Base-by-base conservation (phyloP, 495 filamentous ascomycete species). In the Penicilliopsis zonata region DNA sequence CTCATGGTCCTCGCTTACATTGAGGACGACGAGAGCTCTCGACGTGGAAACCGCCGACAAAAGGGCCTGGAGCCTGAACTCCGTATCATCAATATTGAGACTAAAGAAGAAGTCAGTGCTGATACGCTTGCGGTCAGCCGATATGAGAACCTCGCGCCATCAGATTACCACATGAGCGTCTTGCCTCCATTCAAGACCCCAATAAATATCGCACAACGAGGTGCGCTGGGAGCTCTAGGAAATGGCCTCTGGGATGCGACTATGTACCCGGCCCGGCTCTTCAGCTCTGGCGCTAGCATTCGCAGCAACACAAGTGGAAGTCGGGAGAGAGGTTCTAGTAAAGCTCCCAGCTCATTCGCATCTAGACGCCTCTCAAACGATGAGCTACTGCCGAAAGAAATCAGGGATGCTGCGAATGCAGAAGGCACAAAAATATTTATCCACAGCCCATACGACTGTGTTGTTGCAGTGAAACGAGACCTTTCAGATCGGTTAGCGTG, bases 381-480 rank as follows among this genome's bases (percentile, higher is more conserved):
- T 4, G 58, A 57, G 9, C 21, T 44, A 18, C 40, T 52, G 13
- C 40, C 61, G 5, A 62, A 59, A 32, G 59, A 64, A 36, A 36
- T 59, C 1, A 54, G 66, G 28, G 63, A 66, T 36, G 46, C 64
- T 27, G 47, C 60, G 12, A 52, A 54, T 12, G 74, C 74, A 10
- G 70, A 75, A 5, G 87, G 90, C 0, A 70, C 86, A 39, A 96
- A 95, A 43, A 83, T 98, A 16, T 94, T 94, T 49, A 80, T 98
- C 18, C 85, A 92, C 31, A 95, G 86, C 44, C 92, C 92, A 1
- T 98, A 90, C 42, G 90, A 98, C 56, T 93, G 86, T 41, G 73
- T 94, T 14, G 63, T 94, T 34, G 81, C 85, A 0, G 80, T 88
- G 0, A 85, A 85, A 44, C 63, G 90, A 40, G 87, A 94, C 41